These are phyloP conservation scores for Talaromyces sp. DNA, from an alignment of 2,329 filamentous ascomycete genomes.

Conservation along the genomic window DNA sequence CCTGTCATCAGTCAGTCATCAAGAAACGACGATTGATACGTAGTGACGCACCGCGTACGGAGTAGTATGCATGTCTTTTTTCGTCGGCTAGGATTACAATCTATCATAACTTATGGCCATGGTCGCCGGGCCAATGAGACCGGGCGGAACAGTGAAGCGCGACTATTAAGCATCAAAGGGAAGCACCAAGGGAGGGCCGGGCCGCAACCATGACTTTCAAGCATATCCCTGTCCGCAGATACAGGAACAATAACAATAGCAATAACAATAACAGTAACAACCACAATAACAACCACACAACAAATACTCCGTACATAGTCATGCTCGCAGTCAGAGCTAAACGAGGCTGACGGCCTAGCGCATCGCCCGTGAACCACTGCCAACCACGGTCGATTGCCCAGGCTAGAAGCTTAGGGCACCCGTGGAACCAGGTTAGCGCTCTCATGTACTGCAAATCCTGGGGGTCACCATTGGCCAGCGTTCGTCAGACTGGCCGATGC, in stretches of 20 bases:
- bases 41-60: not conserved
- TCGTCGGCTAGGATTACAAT: not conserved
- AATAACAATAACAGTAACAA: not conserved
- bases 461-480: not conserved
- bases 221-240: not conserved
- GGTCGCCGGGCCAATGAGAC: not conserved
- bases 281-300: not conserved
- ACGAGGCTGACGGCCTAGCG: not conserved
- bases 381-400: not conserved
- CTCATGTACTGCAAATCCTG: conserved; percentile 11
- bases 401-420: conserved; percentile 4
- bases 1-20: not conserved
- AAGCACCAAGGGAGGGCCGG: not conserved
- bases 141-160: not conserved
- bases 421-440: not conserved
- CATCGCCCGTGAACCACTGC: not conserved
- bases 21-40: not conserved
- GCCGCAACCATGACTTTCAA: not conserved
- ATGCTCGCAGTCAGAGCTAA: not conserved
- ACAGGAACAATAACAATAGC: not conserved
- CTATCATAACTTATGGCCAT: not conserved
- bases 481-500: conserved; percentile 1
- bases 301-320: not conserved
- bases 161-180: not conserved
- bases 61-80: not conserved